phyloP scores from a whole-genome alignment of 2,329 filamentous ascomycete species.

The Fusarium incarnatum region DNA sequence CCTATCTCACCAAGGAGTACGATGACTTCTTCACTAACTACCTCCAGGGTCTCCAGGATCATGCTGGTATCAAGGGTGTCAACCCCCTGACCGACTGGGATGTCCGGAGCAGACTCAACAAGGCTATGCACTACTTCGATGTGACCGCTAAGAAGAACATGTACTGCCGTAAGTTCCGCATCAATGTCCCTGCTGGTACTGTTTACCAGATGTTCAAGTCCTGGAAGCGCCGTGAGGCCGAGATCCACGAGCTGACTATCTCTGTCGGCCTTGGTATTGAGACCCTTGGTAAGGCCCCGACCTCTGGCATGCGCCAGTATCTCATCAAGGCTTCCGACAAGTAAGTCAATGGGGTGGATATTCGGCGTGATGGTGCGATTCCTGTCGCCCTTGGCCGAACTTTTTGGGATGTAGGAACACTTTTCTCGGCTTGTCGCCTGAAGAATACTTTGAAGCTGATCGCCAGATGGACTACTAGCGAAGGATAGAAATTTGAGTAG shows the following conservation, averaged over 20 bases:
- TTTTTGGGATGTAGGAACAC: neutral
- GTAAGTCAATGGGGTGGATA: neutral
- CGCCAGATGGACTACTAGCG: rapidly evolving
- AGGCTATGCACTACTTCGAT: slow-evolving; percentile 39
- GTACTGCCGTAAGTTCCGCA: slow-evolving; percentile 17
- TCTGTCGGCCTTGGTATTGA: slow-evolving; percentile 29
- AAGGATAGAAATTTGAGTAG: neutral
- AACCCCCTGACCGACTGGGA: slow-evolving; percentile 21
- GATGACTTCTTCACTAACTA: slow-evolving; percentile 32
- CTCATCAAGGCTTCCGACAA: neutral
- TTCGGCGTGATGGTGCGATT: too few species aligned
- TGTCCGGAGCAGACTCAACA: slow-evolving; percentile 14
- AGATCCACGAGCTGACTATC: slow-evolving; percentile 27
- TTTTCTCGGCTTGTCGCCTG: neutral
- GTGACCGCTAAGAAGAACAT: slow-evolving; percentile 28
- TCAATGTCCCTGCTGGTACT: neutral
- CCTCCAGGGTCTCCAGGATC: slow-evolving; percentile 21
- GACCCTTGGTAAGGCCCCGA: slow-evolving; percentile 36
- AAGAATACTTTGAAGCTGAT: neutral
- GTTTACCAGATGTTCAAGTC: slow-evolving; percentile 42
- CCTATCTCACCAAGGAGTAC: slow-evolving; percentile 37
- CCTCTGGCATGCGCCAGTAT: slow-evolving; percentile 42
- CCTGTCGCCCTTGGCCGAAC: rapidly evolving
- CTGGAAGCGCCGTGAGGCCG: slow-evolving; percentile 39
- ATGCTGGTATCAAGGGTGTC: slow-evolving; percentile 22